Percentiles rank a stretch among this genome's conserved stretches.
phyloP scores from a whole-genome alignment of 352 stramenopile species.

The Globisporangium acanthophoron region DNA sequence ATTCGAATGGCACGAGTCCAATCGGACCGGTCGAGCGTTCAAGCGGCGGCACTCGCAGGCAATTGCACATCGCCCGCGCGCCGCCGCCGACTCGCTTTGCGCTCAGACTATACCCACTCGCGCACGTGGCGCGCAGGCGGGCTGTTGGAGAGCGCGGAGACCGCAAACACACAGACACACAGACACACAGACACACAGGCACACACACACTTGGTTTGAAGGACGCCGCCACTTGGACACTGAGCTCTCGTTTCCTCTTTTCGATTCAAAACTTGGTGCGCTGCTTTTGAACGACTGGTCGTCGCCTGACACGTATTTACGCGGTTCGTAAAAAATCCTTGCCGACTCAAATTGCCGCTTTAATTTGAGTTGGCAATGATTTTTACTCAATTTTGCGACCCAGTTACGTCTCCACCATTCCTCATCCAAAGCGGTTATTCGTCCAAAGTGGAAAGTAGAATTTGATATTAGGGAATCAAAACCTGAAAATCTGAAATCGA shows the following conservation, averaged over 20 bases:
- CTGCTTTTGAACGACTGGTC: neutral
- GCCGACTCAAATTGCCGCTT: neutral
- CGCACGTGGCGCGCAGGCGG: constrained; percentile 40
- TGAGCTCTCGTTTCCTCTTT: neutral
- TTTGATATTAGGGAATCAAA: neutral
- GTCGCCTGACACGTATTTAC: neutral
- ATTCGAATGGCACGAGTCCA: constrained; percentile 9
- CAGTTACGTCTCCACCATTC: no score
- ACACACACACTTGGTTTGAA: neutral
- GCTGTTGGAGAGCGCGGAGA: constrained; percentile 62
- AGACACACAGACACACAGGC: neutral
- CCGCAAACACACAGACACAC: neutral
- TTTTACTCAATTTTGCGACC: no score
- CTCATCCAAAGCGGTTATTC: no score
- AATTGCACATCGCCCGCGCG: constrained; percentile 26
- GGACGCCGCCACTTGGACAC: constrained; percentile 9
- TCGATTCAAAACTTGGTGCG: neutral
- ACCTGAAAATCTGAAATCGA: neutral
- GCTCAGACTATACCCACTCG: constrained; percentile 80
- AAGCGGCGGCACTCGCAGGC: constrained; percentile 20
- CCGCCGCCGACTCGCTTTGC: constrained; percentile 39
- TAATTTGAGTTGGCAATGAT: no score
- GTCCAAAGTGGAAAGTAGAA: no score
- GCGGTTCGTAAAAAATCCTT: neutral
- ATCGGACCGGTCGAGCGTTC: constrained; percentile 20